These are phyloP conservation scores for Serpula lacrymans DNA, from an alignment of 768 basidiomycete genomes.

Conservation along the genomic window DNA sequence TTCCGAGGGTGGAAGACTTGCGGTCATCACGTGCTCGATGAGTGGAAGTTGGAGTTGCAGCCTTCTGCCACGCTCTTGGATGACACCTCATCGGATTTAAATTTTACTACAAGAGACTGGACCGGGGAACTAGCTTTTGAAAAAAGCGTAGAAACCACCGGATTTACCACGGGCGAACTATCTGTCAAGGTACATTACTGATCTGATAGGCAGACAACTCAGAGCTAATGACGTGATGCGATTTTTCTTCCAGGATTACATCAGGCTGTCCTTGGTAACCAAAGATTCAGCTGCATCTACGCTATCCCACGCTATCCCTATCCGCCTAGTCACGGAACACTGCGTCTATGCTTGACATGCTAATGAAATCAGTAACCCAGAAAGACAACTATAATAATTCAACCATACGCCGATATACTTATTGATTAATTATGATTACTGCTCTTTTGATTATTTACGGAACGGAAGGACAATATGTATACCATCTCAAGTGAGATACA, in stretches of 20 bases:
- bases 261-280: slow-evolving; percentile 45
- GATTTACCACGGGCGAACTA: slow-evolving; percentile 48
- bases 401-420: too few relatives aligned
- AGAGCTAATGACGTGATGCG: slow-evolving; percentile 4
- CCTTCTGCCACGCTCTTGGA: slow-evolving; percentile 33
- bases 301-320: slow-evolving; percentile 48
- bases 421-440: too few relatives aligned
- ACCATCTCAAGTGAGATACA: too few relatives aligned
- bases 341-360: too few relatives aligned
- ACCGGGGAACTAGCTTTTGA: slow-evolving; percentile 51
- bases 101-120: slow-evolving; percentile 51
- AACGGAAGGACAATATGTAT: too few relatives aligned
- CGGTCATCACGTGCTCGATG: slow-evolving; percentile 38
- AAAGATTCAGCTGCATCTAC: slow-evolving; percentile 31
- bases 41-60: slow-evolving; percentile 42
- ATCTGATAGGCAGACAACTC: not conserved
- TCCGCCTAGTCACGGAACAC: slow-evolving; percentile 62
- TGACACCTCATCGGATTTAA: slow-evolving; percentile 14
- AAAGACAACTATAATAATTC: too few relatives aligned
- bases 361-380: too few relatives aligned
- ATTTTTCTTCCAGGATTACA: slow-evolving; percentile 48
- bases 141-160: slow-evolving; percentile 37
- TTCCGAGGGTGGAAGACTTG: slow-evolving; percentile 15
- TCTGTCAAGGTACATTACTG: slow-evolving; percentile 43
- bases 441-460: too few relatives aligned